Evolutionary conservation across 805 yeast genomes (phyloP).

Genomic region (Zygotorulaspora florentina): DNA sequence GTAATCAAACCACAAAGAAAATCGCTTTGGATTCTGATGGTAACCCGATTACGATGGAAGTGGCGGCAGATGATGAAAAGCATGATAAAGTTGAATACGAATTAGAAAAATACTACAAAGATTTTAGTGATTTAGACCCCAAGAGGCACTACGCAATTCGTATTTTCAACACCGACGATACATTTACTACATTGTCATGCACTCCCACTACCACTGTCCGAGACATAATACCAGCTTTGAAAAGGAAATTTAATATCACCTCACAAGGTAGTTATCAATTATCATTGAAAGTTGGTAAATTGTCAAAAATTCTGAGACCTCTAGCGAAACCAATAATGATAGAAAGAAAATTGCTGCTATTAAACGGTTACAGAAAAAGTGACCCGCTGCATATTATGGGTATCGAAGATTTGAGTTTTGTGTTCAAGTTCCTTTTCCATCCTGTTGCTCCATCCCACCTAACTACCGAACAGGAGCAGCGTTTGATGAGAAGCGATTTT

Average conservation of each 20-base stretch:
- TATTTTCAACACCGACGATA: constrained; percentile 79
- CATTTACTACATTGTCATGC: constrained; percentile 74
- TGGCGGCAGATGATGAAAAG: constrained; percentile 28
- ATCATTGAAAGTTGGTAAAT: constrained; percentile 69
- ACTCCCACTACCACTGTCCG: constrained; percentile 72
- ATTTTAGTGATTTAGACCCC: constrained; percentile 34
- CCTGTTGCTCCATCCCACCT: constrained; percentile 56
- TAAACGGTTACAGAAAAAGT: constrained; percentile 75
- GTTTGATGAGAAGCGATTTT: constrained; percentile 53
- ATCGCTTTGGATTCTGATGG: constrained; percentile 11
- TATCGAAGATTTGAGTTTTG: constrained; percentile 74
- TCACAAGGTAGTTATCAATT: constrained; percentile 69
- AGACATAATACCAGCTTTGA: constrained; percentile 65
- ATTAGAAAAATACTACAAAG: constrained; percentile 36
- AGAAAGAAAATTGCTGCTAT: constrained; percentile 64
- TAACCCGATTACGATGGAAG: constrained; percentile 4
- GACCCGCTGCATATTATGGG: constrained; percentile 78
- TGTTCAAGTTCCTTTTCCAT: constrained; percentile 75
- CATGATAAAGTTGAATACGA: constrained; percentile 38
- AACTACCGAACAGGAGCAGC: constrained; percentile 66
- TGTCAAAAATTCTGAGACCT: constrained; percentile 65
- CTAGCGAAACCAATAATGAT: constrained; percentile 74
- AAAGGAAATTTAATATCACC: constrained; percentile 72
- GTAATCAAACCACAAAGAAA: constrained; percentile 3
- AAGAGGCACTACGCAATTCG: constrained; percentile 46